Evolutionary conservation across 192 early-diverging fungal genomes (phyloP), one percentile per base, ranked within the genome.

Genomic region (Coemansia sp.): DNA sequence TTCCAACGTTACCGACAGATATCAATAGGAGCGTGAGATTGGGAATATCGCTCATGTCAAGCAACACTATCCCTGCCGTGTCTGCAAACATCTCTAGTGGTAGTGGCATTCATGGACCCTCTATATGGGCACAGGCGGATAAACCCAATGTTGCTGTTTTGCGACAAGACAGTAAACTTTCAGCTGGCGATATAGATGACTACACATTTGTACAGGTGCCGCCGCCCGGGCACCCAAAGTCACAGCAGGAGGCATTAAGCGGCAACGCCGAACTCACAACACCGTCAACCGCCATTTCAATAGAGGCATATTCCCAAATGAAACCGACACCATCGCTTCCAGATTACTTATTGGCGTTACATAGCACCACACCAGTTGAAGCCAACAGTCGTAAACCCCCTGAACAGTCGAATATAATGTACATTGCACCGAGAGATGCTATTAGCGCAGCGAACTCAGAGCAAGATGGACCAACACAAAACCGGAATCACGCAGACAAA

Each of bases 271-370:
- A 20, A 20, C n/a, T 20, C 46, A 49, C 16, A 20, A 49, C 6
- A 5, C 53, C 9, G 30, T 3, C 30, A 51, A 51, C 18, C 7
- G 49, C 49, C 18, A 7, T 51, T 14, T 62, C 73, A 15, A 41
- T 70, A 6, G 59, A 67, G 20, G 24, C 71, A 16, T 60, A 67
- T 23, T 49, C 72, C 48, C 73, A 71, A 33, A 60, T 73, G 11
- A 72, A 70, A 44, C 63, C 78, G 10, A 67, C 78, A 23, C 67
- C 78, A 20, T 76, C 73, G 9, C 64, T 81, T 53, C 73, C 78
- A 26, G 67, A 71, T 36, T 57, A 70, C 45, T 48, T 81, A n/a
- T 39, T 76, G 18, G 38, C 63, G 14, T 43, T 70, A n/a, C 57
- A 67, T 6, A 51, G 15, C 23, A 51, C 49, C 6, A n/a, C 15